These are phyloP conservation scores for Exsudoporus floridanus DNA, from an alignment of 1,284 basidiomycete genomes.

Conservation along the genomic window DNA sequence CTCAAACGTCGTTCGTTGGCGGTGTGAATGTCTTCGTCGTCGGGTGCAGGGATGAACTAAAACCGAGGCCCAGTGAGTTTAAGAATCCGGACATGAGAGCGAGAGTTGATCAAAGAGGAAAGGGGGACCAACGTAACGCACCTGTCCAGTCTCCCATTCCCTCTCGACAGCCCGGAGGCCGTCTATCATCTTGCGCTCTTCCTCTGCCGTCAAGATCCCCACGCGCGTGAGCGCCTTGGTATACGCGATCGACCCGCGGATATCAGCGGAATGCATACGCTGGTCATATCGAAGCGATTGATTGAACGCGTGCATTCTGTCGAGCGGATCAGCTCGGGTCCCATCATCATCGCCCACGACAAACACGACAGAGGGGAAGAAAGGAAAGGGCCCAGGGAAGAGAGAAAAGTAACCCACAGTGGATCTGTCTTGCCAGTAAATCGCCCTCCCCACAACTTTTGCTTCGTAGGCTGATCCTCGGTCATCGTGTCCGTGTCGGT, in stretches of 20 bases:
- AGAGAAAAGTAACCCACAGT: constrained; percentile 52
- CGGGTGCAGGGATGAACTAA: constrained; percentile 71
- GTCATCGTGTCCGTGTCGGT: constrained; percentile 40
- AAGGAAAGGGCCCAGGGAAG: not conserved
- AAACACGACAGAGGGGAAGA: not conserved
- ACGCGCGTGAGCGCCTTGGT: constrained; percentile 81
- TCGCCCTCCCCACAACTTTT: constrained; percentile 86
- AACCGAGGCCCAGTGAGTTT: not conserved
- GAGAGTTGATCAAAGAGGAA: no score
- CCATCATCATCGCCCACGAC: constrained; percentile 1
- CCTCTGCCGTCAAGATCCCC: constrained; percentile 77
- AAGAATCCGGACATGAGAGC: no score
- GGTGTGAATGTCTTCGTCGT: constrained; percentile 99
- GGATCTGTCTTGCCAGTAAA: constrained; percentile 90
- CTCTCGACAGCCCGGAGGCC: constrained; percentile 79
- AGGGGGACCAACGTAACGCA: constrained; percentile 35
- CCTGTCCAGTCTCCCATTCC: constrained; percentile 82
- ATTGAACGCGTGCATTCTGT: constrained; percentile 93
- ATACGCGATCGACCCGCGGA: constrained; percentile 94
- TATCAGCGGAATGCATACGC: constrained; percentile 91
- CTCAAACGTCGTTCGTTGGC: constrained; percentile 95
- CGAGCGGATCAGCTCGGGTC: constrained; percentile 3
- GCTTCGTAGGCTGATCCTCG: constrained; percentile 63
- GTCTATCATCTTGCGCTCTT: constrained; percentile 71
- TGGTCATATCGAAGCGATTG: constrained; percentile 94